phyloP scores from a whole-genome alignment of 139 green algal genomes.

The Raphidocelis subcapitata region DNA sequence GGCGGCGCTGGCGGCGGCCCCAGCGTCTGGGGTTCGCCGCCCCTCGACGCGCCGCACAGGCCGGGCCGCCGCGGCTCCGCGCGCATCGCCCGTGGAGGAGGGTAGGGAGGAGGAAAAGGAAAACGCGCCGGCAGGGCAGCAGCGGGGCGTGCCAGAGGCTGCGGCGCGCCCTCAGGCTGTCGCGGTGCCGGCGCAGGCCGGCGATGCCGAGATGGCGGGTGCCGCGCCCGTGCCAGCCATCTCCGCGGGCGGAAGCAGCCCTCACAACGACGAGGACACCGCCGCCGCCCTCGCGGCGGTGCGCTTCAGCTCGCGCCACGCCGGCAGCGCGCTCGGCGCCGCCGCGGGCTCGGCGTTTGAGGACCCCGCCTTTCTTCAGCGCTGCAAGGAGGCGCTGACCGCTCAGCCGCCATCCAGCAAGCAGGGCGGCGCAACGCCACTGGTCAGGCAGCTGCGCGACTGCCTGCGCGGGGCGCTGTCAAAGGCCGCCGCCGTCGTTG shows the following conservation, averaged over 20 bases:
- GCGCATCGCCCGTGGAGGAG: not conserved
- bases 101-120: not conserved
- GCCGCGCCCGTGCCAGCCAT: conserved; percentile 1
- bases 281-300: conserved; percentile 3
- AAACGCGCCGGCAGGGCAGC: not conserved
- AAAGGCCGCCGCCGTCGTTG: no score
- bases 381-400: conserved; percentile 61
- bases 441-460: no score
- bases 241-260: conserved; percentile 1
- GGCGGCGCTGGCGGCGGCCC: not conserved
- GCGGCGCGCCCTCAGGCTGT: not conserved
- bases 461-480: no score
- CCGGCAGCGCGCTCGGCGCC: conserved; percentile 19
- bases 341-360: conserved; percentile 60
- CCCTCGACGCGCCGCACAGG: no score
- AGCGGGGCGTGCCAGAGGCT: no score
- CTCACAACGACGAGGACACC: not conserved
- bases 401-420: conserved; percentile 73
- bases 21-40: not conserved
- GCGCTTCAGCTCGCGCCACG: conserved; percentile 2
- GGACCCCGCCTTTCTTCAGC: conserved; percentile 49
- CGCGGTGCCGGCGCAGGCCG: not conserved
- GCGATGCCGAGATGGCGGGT: not conserved
- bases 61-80: no score
- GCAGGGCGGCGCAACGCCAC: conserved; percentile 76